Conservation (phyloP, 2,329 filamentous ascomycete species). For the Drechslera avenae region DNA sequence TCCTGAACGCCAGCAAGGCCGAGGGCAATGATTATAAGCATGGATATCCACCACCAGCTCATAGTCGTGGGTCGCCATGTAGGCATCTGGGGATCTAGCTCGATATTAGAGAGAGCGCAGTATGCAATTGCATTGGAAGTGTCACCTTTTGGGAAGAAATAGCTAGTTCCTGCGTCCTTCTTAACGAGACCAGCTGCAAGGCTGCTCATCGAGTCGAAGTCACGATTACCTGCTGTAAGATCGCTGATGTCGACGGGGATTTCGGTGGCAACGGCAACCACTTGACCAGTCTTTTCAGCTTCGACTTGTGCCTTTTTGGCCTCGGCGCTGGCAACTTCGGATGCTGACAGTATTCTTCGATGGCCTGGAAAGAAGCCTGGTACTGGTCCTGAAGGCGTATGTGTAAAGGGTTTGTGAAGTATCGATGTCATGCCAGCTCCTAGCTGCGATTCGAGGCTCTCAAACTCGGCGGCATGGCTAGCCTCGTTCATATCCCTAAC, state of each 20-base stretch:
- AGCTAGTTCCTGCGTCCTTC: slow-evolving; percentile 40
- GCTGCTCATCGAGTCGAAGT: slow-evolving; percentile 40
- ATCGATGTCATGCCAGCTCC: slow-evolving; percentile 46
- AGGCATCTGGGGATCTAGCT: slow-evolving; percentile 46
- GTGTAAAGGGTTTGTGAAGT: slow-evolving; percentile 42
- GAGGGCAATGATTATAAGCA: slow-evolving; percentile 44
- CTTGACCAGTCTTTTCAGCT: slow-evolving; percentile 51
- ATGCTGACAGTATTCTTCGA: slow-evolving; percentile 25
- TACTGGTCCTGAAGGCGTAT: slow-evolving; percentile 18
- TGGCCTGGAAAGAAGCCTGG: slow-evolving; percentile 25
- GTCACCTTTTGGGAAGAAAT: slow-evolving; percentile 45
- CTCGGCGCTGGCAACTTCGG: slow-evolving; percentile 21
- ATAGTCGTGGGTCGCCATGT: slow-evolving; percentile 49
- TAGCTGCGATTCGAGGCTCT: slow-evolving; percentile 43
- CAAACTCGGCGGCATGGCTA: slow-evolving; percentile 44
- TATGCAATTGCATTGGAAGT: neutral
- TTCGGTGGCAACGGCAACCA: slow-evolving; percentile 51
- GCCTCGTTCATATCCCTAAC: slow-evolving; percentile 35
- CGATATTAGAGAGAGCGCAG: slow-evolving; percentile 1
- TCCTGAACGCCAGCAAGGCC: slow-evolving; percentile 45
- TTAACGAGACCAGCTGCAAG: slow-evolving; percentile 25
- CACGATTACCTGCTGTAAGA: slow-evolving; percentile 38
- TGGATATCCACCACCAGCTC: slow-evolving; percentile 44
- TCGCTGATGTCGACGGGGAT: slow-evolving; percentile 52
- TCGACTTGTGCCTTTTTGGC: slow-evolving; percentile 49